Base-by-base conservation (phyloP, 352 stramenopile genomes). In the Globisporangium parvum region DNA sequence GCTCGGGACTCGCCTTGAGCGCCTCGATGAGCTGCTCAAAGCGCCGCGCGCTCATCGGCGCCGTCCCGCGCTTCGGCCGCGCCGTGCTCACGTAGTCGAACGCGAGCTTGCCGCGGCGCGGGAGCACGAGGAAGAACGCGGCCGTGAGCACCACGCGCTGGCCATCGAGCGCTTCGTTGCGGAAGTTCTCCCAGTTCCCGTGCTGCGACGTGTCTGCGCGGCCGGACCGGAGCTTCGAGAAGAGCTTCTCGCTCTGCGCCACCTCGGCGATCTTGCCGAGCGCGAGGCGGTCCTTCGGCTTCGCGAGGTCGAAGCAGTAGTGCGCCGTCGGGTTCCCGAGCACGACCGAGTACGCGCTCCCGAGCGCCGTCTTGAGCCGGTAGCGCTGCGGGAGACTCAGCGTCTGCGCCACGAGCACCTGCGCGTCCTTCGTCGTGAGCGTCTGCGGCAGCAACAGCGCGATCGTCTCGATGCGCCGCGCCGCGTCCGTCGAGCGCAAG, bases 121-220 rank as follows among this genome's bases (percentile, higher is more conserved):
- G 87, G 8, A 91, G 66, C 17, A 83, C 70, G 58, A 85, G 74
- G 57, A 96, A 94, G 57, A 93, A 96, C 6, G 70, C 65, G 33
- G 71, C 88, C 37, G 76, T 87, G 21, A 96, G 66, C 24, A 86
- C 70, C 4, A 96, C 65, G 4, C 62, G 66, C 44, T 81, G 62
- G 10, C 82, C 83, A 47, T 96, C 86, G 21, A 95, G 77, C 39
- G 73, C 73, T 70, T 96, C 89, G 51, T 97, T 97, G 44, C 89
- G 78, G 51, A 96, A 97, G 60, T 96, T 97, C 59, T 96, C 80
- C 84, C 86, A 96, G 55, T 96, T 94, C 23, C 84, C 85, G 40
- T 96, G 85, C 66, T 97, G 87, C 8, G 80, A 93, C 21, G 81
- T 96, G 47, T 96, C 84, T 10, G 68, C 60, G 1, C 75, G 70